Conservation (phyloP, 2,329 filamentous ascomycete species). For the Lachnellula arida region DNA sequence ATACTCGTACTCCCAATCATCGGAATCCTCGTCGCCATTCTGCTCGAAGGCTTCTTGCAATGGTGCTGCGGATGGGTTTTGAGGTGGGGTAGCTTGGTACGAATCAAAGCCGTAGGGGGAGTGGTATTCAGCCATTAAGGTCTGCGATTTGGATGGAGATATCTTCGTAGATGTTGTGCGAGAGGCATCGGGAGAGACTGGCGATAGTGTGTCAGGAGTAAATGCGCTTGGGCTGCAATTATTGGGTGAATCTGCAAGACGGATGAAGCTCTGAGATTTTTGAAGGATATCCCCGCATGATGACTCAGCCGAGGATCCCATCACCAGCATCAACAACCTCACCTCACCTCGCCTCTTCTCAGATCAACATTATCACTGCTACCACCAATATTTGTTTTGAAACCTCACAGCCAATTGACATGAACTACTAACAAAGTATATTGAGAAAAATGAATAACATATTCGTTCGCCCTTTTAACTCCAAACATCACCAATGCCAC, state of each 20-base stretch:
- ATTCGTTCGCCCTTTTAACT: not conserved
- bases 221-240: not conserved
- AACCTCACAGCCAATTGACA: no score
- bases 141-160: conserved; percentile 23
- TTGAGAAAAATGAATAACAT: not conserved
- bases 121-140: conserved; percentile 21
- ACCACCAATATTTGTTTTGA: no score
- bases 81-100: conserved; percentile 17
- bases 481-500: no score
- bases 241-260: not conserved
- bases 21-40: conserved; percentile 51
- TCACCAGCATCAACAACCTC: no score
- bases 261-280: not conserved
- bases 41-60: conserved; percentile 11
- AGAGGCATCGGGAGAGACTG: conserved; percentile 17
- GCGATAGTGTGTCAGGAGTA: not conserved
- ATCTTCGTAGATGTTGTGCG: conserved; percentile 12
- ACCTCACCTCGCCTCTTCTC: not conserved
- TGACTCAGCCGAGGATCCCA: not conserved
- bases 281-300: not conserved
- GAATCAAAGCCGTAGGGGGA: conserved; percentile 2
- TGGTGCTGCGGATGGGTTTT: conserved; percentile 6
- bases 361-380: no score
- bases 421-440: no score
- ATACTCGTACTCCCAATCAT: conserved; percentile 66